Base-by-base conservation (phyloP, 2,329 filamentous ascomycete genomes). In the Hawksworthiomyces lignivorus region DNA sequence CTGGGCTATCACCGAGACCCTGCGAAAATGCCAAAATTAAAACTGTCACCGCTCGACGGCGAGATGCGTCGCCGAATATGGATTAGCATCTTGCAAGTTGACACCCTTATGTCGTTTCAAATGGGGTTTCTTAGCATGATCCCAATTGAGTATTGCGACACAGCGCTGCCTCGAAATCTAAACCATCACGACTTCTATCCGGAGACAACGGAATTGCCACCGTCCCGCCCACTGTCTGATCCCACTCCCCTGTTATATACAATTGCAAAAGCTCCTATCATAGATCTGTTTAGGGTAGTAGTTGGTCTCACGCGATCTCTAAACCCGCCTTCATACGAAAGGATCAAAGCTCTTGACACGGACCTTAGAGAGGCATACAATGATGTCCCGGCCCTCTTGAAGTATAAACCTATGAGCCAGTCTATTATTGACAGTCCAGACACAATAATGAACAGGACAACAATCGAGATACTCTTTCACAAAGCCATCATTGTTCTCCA, bases 121-220 rank as follows among this genome's bases (percentile, higher is more conserved):
- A 57, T 70, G 28, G 69, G 69, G 0, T 54, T 72, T 15, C 70
- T 69, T 3, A 65, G 65, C n/a, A 67, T 71, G 60, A 62, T 71
- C 11, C 63, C 41, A 2, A 10, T 27, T 19, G 45, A 39, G 17
- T 36, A 34, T 14, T 41, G 39, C 20, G 39, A 69, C 46, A 60
- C 62, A 0, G 41, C 52, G 10, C 51, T 60, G 14, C 66, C 66
- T 4, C 51, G 55, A 1, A 69, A 68, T 33, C 52, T 69, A 4
- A 52, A 61, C 2, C 57, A 68, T 45, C 50, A 57, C 2, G 65
- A 69, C 36, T 57, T 70, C 36, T 36, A 49, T 5, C 62, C 54
- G 18, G 50, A 48, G 5, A 50, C 48, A 6, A 11, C 15, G 2
- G 10, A 2, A 5, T 47, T 69, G n/a, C 64, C 65, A 5, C 15